A percentile compares a stretch with the other conserved stretches of the same genome.
These are phyloP conservation scores for Plenodomus biglobosus DNA, from an alignment of 2,329 filamentous ascomycete species.

Conservation along the genomic window DNA sequence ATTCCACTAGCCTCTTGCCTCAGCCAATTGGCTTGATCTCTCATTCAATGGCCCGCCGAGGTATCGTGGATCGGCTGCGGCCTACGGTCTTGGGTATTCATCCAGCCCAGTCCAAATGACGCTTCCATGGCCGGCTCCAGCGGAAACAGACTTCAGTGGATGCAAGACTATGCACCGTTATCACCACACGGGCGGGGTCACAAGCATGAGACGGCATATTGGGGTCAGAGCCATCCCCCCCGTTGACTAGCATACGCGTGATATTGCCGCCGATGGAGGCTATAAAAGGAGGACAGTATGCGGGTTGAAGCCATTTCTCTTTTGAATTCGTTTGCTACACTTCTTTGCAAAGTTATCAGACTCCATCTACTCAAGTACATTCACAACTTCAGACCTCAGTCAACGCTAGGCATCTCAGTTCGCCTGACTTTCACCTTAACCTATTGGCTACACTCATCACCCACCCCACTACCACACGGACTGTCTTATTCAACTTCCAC, in stretches of 20 bases:
- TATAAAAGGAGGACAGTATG: conserved; percentile 44
- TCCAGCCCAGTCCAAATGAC: conserved; percentile 41
- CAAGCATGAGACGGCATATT: conserved; percentile 35
- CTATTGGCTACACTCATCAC: conserved; percentile 1
- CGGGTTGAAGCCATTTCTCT: conserved; percentile 17
- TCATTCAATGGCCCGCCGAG: conserved; percentile 28
- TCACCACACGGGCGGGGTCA: conserved; percentile 45
- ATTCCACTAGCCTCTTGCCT: conserved; percentile 27
- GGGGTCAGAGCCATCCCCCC: conserved; percentile 39
- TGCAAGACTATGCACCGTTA: conserved; percentile 44
- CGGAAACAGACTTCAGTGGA: conserved; percentile 42
- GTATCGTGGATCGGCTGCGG: conserved; percentile 41
- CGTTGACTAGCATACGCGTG: conserved; percentile 28
- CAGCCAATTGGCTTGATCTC: conserved; percentile 36
- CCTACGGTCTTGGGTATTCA: conserved; percentile 31
- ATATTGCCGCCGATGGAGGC: conserved; percentile 20
- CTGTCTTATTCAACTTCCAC: conserved; percentile 4
- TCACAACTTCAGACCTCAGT: conserved; percentile 8
- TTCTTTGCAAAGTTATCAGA: background rate
- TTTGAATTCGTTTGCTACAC: conserved; percentile 30
- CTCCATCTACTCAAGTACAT: conserved; percentile 15
- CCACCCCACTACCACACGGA: conserved; percentile 2
- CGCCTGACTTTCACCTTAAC: conserved; percentile 3
- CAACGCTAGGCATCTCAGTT: background rate
- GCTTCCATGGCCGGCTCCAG: conserved; percentile 38